These are phyloP conservation scores for Cadophora malorum DNA, from an alignment of 2,329 filamentous ascomycete species.

Conservation along the genomic window DNA sequence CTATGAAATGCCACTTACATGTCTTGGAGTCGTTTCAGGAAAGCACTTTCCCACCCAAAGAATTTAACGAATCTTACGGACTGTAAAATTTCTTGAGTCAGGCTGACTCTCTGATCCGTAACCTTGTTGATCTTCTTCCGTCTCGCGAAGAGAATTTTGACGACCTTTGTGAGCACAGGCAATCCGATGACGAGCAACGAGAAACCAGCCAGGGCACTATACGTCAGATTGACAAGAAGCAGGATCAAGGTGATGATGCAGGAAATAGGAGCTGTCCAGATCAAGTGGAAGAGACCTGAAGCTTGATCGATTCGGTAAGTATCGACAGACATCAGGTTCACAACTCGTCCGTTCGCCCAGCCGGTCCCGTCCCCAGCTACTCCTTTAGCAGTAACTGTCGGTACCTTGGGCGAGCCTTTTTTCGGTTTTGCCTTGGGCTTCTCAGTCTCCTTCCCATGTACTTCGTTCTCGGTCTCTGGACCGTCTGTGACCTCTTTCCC, in stretches of 20 bases:
- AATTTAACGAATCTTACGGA: conserved; percentile 95
- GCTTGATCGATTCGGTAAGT: conserved; percentile 92
- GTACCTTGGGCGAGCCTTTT: conserved; percentile 50
- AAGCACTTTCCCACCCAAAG: conserved; percentile 93
- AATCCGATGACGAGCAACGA: conserved; percentile 80
- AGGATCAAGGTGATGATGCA: conserved; percentile 80
- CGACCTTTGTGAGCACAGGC: conserved; percentile 77
- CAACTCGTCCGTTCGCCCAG: conserved; percentile 91
- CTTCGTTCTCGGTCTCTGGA: conserved; percentile 50
- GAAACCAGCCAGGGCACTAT: conserved; percentile 89
- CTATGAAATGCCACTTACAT: conserved; percentile 50
- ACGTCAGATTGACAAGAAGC: conserved; percentile 84
- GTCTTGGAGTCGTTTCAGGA: conserved; percentile 75
- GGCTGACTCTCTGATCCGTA: conserved; percentile 87
- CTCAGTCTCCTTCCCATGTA: conserved; percentile 48
- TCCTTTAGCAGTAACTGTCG: conserved; percentile 51
- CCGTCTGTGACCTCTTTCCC: conserved; percentile 58
- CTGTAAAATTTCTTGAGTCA: conserved; percentile 91
- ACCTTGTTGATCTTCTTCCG: conserved; percentile 87
- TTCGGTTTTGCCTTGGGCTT: conserved; percentile 51
- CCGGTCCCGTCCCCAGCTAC: conserved; percentile 75
- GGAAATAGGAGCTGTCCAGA: conserved; percentile 85
- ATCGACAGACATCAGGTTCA: conserved; percentile 94
- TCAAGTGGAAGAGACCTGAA: conserved; percentile 86
- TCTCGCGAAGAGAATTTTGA: conserved; percentile 76